phyloP scores from a whole-genome alignment of 345 rosid species.

The Zanthoxylum bungeanum region DNA sequence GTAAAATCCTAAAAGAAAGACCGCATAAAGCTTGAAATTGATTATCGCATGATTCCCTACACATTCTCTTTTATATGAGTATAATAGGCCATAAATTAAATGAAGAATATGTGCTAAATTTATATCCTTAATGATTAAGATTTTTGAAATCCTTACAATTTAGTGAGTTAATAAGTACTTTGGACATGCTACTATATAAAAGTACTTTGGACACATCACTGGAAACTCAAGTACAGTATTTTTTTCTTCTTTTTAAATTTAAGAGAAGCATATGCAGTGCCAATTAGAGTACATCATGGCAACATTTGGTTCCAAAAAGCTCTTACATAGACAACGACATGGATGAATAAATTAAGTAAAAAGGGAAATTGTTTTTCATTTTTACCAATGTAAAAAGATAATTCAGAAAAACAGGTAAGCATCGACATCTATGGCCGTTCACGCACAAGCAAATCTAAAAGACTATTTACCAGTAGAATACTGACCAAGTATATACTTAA shows the following conservation, averaged over 20 bases:
- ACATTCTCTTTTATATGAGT: neutral
- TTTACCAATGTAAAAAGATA: neutral
- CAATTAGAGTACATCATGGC: neutral
- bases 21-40: neutral
- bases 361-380: neutral
- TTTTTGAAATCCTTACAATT: conserved; percentile 7
- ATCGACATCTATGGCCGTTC: neutral
- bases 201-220: neutral
- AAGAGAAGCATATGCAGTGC: neutral
- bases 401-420: neutral
- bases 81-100: neutral
- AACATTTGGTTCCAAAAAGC: neutral
- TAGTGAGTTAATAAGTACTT: conserved; percentile 2
- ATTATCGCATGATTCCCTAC: neutral
- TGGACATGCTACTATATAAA: neutral
- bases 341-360: neutral
- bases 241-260: neutral
- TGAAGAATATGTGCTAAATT: neutral
- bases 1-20: neutral
- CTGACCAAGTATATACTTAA: neutral
- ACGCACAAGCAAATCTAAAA: neutral
- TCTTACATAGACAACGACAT: neutral
- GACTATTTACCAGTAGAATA: neutral
- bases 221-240: neutral
- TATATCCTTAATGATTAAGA: conserved; percentile 3